Evolutionary conservation across 225 moss, liverwort and hornwort species (phyloP).

Genomic region (Marchantia paleacea): DNA sequence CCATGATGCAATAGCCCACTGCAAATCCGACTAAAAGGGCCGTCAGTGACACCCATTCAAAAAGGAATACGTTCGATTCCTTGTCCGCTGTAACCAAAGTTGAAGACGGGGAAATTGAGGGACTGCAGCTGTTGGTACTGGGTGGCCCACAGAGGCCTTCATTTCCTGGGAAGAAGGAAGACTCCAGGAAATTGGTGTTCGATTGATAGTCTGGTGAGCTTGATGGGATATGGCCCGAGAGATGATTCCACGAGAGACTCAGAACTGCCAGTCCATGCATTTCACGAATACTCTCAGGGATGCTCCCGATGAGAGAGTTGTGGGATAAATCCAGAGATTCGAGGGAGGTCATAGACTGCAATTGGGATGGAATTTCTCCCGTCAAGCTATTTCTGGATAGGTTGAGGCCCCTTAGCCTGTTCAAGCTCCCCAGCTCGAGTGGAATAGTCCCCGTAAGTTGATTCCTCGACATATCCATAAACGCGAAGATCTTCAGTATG

Average conservation of each 20-base stretch:
- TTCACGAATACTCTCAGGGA: neutral
- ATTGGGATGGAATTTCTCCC: neutral
- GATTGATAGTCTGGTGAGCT: neutral
- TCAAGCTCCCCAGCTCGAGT: neutral
- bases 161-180: neutral
- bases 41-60: neutral
- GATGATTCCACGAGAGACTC: slow-evolving; percentile 1
- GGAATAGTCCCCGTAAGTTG: slow-evolving; percentile 15
- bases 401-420: slow-evolving; percentile 4
- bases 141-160: neutral
- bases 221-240: slow-evolving; percentile 18
- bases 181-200: neutral
- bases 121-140: neutral
- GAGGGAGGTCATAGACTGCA: neutral
- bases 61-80: neutral
- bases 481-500: neutral
- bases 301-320: slow-evolving; percentile 10
- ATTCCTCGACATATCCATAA: slow-evolving; percentile 15
- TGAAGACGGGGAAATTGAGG: neutral
- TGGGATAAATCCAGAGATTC: slow-evolving; percentile 5
- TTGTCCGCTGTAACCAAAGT: neutral
- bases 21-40: neutral
- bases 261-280: neutral
- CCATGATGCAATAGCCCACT: neutral
- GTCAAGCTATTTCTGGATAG: slow-evolving; percentile 5